Evolutionary conservation across 495 filamentous ascomycete species (phyloP), one percentile per base, ranked within the genome.

Genomic region (Pseudoneurospora amorphoporcata): DNA sequence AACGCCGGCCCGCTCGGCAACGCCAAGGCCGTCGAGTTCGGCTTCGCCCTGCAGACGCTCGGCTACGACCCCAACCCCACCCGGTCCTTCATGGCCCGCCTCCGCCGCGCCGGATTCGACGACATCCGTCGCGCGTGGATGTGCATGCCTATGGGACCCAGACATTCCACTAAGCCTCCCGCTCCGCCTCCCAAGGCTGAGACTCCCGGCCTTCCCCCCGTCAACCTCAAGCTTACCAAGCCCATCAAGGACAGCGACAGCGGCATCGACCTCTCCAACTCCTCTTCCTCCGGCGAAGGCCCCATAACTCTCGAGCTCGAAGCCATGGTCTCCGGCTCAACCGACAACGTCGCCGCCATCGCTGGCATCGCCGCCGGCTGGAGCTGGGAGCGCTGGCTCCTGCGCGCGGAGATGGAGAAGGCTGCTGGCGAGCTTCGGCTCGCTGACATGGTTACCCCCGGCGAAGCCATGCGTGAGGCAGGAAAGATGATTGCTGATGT

Each of bases 321-420:
- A 73, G 90, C 88, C 7, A 89, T 90, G 45, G 86, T 92, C 6
- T 82, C 82, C 29, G 94, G 94, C 3, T 92, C 88, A 69, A 92
- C 92, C 1, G 88, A 89, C 32, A 89, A 91, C 75, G 88, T 88
- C 29, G 92, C 93, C 2, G 89, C 86, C 72, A 84, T 97, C 68
- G 90, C 93, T 1, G 94, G 94, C 7, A 77, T 98, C 19, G 88
- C 97, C 5, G 95, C 94, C 14, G 89, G 90, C 37, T 97, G 95
- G 93, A 88, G 90, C 75, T 99, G 95, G 95, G 95, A 98, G 87
- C 91, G 92, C 81, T 98, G 95, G 95, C 87, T 98, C 81, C 78
- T 98, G 73, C 93, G 91, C 81, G 83, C 94, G 77, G 90, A 94
- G 80, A 86, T 89, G 79, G 94, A 97, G 84, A 94, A 92, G 86